Evolutionary conservation across 2,329 filamentous ascomycete genomes (phyloP).

Genomic region (Aspergillus texensis): DNA sequence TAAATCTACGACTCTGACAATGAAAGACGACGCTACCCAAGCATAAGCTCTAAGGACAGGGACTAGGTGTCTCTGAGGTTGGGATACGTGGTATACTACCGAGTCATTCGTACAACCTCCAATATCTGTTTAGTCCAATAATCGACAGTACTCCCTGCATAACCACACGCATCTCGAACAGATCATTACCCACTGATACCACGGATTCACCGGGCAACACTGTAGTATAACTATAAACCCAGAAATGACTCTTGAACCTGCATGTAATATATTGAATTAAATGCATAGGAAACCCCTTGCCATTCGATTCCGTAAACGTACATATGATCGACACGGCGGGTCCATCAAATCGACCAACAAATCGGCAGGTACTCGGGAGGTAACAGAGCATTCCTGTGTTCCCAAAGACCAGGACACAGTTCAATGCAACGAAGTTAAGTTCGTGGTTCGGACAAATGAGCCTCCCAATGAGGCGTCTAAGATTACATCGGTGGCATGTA

Average conservation of each 20-base stretch:
- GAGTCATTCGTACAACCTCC: background rate
- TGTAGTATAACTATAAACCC: background rate
- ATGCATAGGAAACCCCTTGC: background rate
- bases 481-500: background rate
- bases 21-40: background rate
- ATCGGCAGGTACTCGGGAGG: background rate
- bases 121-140: background rate
- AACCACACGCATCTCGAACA: background rate
- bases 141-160: slow-evolving; percentile 2
- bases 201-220: background rate
- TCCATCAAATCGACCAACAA: background rate
- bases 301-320: background rate
- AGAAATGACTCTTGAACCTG: background rate
- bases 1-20: slow-evolving; percentile 1
- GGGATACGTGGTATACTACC: background rate
- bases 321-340: background rate
- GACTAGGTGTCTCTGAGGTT: background rate
- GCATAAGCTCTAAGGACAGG: background rate
- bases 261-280: background rate
- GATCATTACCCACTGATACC: background rate
- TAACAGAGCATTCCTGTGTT: background rate
- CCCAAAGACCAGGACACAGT: background rate
- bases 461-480: background rate
- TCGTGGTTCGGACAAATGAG: background rate
- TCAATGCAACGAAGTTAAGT: background rate